Percentiles rank a stretch among this genome's conserved stretches.
Conservation (phyloP, 371 early-diverging fungal species). For the Mucor saturninus region DNA sequence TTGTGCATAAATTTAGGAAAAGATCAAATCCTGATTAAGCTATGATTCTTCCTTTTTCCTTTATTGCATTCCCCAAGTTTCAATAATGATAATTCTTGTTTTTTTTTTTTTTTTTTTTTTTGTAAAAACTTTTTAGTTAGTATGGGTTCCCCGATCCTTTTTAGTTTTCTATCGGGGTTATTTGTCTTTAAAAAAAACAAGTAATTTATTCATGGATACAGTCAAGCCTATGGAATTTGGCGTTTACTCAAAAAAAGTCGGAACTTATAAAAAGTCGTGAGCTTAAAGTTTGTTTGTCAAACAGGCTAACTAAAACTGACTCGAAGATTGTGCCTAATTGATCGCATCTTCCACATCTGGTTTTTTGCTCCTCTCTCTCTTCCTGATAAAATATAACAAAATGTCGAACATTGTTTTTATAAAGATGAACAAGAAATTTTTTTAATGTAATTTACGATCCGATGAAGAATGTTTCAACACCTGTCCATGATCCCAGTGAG, state of each 20-base stretch:
- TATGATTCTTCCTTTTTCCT: not conserved
- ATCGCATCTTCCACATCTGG: too few relatives aligned
- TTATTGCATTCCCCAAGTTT: not conserved
- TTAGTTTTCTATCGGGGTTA: conserved; percentile 5
- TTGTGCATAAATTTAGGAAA: conserved; percentile 3
- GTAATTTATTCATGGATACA: not conserved
- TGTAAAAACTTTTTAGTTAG: not conserved
- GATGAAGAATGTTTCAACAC: too few relatives aligned
- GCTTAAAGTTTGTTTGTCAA: too few relatives aligned
- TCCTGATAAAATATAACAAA: too few relatives aligned
- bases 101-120: not conserved
- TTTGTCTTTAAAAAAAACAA: not conserved
- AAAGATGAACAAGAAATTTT: too few relatives aligned
- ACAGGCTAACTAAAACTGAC: too few relatives aligned
- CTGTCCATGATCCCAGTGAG: too few relatives aligned
- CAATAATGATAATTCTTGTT: not conserved
- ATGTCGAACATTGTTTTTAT: too few relatives aligned
- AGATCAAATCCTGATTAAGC: conserved; percentile 1
- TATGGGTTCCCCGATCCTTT: conserved; percentile 6
- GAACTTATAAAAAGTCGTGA: too few relatives aligned
- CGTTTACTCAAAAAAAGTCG: not conserved
- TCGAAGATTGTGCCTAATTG: too few relatives aligned
- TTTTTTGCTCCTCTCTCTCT: too few relatives aligned
- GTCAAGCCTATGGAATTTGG: conserved; percentile 1
- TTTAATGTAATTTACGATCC: too few relatives aligned